Evolutionary conservation across 805 yeast genomes (phyloP), one percentile per base, ranked within the genome.

Genomic region (Komagataella pseudopastoris): DNA sequence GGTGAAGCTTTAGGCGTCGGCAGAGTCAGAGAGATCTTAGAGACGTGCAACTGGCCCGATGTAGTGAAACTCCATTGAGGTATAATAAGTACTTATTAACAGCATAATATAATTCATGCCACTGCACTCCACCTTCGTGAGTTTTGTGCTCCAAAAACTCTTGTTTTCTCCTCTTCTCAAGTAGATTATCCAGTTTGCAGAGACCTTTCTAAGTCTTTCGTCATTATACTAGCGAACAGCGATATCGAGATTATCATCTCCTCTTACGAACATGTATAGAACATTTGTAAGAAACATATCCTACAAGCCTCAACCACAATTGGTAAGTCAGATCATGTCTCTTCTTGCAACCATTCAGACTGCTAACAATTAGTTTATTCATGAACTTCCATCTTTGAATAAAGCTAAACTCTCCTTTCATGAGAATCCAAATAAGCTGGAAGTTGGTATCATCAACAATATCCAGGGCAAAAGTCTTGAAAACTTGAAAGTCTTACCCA

Each of bases 41-140:
- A 74, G 39, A 62, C 70, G 3, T 74, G 71, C 52, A 74, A 70
- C 39, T 77, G 81, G 81, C 56, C 57, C 17, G 59, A 59, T 43
- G 52, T 61, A 47, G 62, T 61, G 3, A 24, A 45, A 30, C 39
- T 30, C 14, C n/a, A 14, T 14, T 30, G 39, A 30, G 14, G 14
- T 20, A 20, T 20, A 20, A 20, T 20, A 20, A 20, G 4, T 20
- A 20, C 20, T 20, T 20, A 20, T 2, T 3, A 20, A 20, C 20
- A 3, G 17, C 4, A 14, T 30, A 3, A 30, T 30, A 10, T 10
- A 30, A 4, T 30, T 14, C 10, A 10, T 30, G 3, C 12, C 36
- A 24, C 4, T 4, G 39, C 39, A 30, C 3, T 5, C 2, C n/a
- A 10, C 10, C n/a, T 30, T 1, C 6, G 10, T 14, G 14, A 30